A percentile compares a stretch with the other conserved stretches of the same genome.
phyloP scores from a whole-genome alignment of 2,329 filamentous ascomycete genomes.

The Fusarium goolgardi region DNA sequence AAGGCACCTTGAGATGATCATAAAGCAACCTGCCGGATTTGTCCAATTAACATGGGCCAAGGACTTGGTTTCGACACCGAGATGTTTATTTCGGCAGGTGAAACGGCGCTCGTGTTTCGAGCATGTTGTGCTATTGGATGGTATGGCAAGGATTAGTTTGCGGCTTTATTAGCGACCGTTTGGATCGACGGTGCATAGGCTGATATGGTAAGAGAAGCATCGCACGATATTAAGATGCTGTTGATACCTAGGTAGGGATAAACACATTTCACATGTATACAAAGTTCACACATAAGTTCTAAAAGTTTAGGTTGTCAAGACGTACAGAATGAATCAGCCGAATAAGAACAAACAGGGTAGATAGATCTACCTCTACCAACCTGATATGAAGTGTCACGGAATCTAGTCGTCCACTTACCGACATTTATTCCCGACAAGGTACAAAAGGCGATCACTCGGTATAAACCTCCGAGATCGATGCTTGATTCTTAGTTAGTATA shows the following conservation, averaged over 20 bases:
- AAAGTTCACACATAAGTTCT: background rate
- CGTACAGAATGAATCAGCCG: conserved; percentile 53
- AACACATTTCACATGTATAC: background rate
- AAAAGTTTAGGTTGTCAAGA: conserved; percentile 50
- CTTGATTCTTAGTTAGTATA: background rate
- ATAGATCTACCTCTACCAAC: conserved; percentile 13
- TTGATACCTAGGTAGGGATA: background rate
- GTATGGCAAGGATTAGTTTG: conserved; percentile 7
- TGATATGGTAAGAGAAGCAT: background rate
- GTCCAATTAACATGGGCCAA: conserved; percentile 1
- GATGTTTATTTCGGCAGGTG: conserved; percentile 12
- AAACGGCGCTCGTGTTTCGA: conserved; percentile 31
- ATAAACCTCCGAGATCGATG: background rate
- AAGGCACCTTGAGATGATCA: conserved; percentile 8
- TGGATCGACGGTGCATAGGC: conserved; percentile 17
- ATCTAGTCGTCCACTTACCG: conserved; percentile 9
- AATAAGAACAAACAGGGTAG: conserved; percentile 50
- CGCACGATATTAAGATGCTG: background rate
- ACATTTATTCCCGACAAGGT: conserved; percentile 18
- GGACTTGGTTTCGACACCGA: conserved; percentile 25
- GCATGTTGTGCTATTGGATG: conserved; percentile 36
- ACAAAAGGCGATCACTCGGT: conserved; percentile 18
- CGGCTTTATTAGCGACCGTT: conserved; percentile 22
- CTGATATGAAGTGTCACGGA: background rate
- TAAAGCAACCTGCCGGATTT: conserved; percentile 20